A percentile compares a stretch with the other conserved stretches of the same genome.
Conservation (phyloP, 2,329 filamentous ascomycete species). For the Verticillium nonalfalfae region DNA sequence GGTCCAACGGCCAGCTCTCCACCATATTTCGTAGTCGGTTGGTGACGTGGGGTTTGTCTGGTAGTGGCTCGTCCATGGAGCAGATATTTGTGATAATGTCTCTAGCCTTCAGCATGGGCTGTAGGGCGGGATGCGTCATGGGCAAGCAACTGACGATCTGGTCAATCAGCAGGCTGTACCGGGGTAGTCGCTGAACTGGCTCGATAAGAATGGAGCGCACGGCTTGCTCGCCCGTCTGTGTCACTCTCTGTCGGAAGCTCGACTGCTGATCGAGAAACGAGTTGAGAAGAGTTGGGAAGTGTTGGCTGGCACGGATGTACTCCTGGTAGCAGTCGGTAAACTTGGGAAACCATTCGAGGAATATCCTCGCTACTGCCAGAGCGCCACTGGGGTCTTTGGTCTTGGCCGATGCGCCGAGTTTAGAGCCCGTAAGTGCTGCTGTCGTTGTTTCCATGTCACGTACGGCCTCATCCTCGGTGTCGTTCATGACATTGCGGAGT, state of each 20-base stretch:
- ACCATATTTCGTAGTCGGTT: constrained; percentile 71
- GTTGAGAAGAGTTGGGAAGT: constrained; percentile 77
- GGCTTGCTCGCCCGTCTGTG: constrained; percentile 81
- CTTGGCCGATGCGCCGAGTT: constrained; percentile 35
- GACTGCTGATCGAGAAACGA: constrained; percentile 74
- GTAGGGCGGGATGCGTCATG: constrained; percentile 77
- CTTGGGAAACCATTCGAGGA: constrained; percentile 87
- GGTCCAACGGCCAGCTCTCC: constrained; percentile 66
- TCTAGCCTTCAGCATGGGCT: constrained; percentile 76
- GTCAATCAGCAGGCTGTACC: constrained; percentile 94
- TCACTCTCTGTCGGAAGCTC: constrained; percentile 73
- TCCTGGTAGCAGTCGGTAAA: constrained; percentile 89
- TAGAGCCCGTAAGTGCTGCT: constrained; percentile 32
- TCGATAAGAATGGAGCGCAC: constrained; percentile 91
- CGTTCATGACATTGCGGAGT: constrained; percentile 70
- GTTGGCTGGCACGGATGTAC: constrained; percentile 85
- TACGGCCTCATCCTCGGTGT: constrained; percentile 74
- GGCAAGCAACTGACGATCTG: constrained; percentile 86
- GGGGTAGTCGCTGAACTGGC: constrained; percentile 86
- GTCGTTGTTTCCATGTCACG: constrained; percentile 63
- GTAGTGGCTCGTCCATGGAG: constrained; percentile 70
- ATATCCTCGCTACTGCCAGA: constrained; percentile 68
- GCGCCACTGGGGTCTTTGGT: constrained; percentile 71
- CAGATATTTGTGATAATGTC: constrained; percentile 97
- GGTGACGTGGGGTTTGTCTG: constrained; percentile 66